Conservation (phyloP, 2,329 filamentous ascomycete species). For the Phaeosphaeriaceae sp. region DNA sequence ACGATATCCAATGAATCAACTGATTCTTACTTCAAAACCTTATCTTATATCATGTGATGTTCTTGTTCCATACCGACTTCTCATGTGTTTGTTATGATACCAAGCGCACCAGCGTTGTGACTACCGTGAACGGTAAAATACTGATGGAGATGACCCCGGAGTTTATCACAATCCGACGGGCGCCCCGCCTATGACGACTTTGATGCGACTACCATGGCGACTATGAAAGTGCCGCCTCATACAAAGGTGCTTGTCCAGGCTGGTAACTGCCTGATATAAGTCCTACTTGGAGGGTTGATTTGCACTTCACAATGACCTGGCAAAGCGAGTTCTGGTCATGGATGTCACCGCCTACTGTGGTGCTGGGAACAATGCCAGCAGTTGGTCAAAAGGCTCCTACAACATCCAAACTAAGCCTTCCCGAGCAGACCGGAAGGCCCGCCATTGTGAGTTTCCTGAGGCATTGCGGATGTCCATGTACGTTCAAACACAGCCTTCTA, state of each 20-base stretch:
- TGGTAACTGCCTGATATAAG: too few species aligned
- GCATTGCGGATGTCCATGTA: conserved; percentile 78
- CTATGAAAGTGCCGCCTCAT: neutral
- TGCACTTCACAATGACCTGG: conserved; percentile 41
- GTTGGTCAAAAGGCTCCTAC: conserved; percentile 64
- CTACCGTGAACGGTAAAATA: too few species aligned
- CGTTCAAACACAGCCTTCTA: conserved; percentile 25
- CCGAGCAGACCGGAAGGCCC: conserved; percentile 58
- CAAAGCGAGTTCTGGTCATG: conserved; percentile 52
- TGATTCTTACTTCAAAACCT: conserved; percentile 32
- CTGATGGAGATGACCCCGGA: too few species aligned
- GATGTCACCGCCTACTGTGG: conserved; percentile 42
- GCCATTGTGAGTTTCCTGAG: conserved; percentile 71
- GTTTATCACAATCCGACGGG: too few species aligned
- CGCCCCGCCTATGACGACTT: conserved; percentile 20
- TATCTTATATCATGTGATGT: conserved; percentile 5
- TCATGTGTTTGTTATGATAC: neutral
- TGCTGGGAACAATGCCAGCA: conserved; percentile 54
- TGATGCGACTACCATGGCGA: neutral
- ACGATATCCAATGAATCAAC: conserved; percentile 42
- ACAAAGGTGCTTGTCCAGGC: neutral
- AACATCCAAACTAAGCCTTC: conserved; percentile 60
- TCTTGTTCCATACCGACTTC: too few species aligned
- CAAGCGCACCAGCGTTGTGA: too few species aligned
- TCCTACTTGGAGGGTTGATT: too few species aligned